A percentile compares a stretch with the other conserved stretches of the same genome.
phyloP scores from a whole-genome alignment of 331 rosid genomes.

The Pyracantha coccinea region DNA sequence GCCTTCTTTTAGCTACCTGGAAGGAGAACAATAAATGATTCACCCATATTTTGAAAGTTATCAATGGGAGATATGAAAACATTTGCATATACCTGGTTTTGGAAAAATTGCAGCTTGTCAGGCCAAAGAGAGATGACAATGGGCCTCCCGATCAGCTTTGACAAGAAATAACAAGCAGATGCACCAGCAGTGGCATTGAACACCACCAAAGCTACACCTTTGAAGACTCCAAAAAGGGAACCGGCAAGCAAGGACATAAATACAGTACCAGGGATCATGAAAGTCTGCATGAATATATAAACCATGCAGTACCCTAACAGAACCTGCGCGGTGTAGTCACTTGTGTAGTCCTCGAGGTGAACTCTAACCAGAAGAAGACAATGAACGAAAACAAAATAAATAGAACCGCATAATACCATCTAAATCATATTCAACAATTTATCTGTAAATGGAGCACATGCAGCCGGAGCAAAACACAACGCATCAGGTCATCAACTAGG shows the following conservation, averaged over 20 bases:
- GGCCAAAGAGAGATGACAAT: conserved; percentile 77
- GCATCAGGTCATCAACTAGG: neutral
- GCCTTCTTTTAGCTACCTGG: conserved; percentile 83
- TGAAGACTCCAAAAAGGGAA: conserved; percentile 84
- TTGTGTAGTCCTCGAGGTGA: conserved; percentile 93
- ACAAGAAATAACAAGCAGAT: conserved; percentile 87
- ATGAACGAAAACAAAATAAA: neutral
- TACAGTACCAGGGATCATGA: conserved; percentile 99
- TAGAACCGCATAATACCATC: neutral
- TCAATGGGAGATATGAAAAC: neutral
- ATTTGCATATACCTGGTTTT: conserved; percentile 49
- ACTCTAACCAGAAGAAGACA: conserved; percentile 39
- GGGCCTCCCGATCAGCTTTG: conserved; percentile 83
- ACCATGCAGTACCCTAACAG: conserved; percentile 91
- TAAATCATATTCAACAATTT: neutral
- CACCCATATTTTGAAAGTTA: neutral
- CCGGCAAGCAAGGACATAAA: conserved; percentile 99
- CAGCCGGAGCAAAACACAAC: neutral
- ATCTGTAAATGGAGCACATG: neutral
- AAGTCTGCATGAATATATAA: conserved; percentile 97
- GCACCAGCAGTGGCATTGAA: conserved; percentile 95
- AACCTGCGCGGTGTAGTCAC: conserved; percentile 98
- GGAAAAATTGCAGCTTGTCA: conserved; percentile 73
- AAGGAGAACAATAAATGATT: conserved; percentile 4
- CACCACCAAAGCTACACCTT: conserved; percentile 86